These are phyloP conservation scores for Dactylella cylindrospora DNA, from an alignment of 2,329 filamentous ascomycete species.

Conservation along the genomic window DNA sequence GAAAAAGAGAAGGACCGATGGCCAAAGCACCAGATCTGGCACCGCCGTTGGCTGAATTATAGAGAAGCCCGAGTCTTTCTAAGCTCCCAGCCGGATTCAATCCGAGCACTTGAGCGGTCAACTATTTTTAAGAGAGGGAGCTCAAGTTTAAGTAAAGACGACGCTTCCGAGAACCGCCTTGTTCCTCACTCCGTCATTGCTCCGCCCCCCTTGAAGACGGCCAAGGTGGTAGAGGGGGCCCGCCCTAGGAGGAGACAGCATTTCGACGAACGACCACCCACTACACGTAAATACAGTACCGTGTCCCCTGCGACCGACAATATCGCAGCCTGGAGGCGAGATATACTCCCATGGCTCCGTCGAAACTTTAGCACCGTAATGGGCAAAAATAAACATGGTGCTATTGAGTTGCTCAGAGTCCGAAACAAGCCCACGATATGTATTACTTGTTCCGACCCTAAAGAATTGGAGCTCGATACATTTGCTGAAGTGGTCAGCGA, in stretches of 20 bases:
- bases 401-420: conserved; percentile 40
- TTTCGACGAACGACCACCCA: conserved; percentile 22
- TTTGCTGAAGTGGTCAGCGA: conserved; percentile 41
- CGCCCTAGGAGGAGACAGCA: conserved; percentile 35
- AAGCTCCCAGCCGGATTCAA: conserved; percentile 37
- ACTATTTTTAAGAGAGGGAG: conserved; percentile 43
- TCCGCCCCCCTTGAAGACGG: conserved; percentile 4
- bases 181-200: conserved; percentile 3
- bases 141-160: conserved; percentile 16
- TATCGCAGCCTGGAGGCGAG: conserved; percentile 35
- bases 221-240: conserved; percentile 10
- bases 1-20: conserved; percentile 35
- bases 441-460: conserved; percentile 43
- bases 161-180: conserved; percentile 4
- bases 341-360: conserved; percentile 41
- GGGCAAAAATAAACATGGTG: conserved; percentile 43
- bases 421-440: conserved; percentile 43
- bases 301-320: conserved; percentile 39
- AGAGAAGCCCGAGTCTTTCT: conserved; percentile 37
- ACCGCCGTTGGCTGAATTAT: conserved; percentile 42
- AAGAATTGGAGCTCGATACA: conserved; percentile 34
- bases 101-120: conserved; percentile 35
- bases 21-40: conserved; percentile 34
- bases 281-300: conserved; percentile 40
- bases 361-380: conserved; percentile 43